Evolutionary conservation across 2,329 filamentous ascomycete species (phyloP).

Genomic region (Dryadomyces quercus-mongolicae): DNA sequence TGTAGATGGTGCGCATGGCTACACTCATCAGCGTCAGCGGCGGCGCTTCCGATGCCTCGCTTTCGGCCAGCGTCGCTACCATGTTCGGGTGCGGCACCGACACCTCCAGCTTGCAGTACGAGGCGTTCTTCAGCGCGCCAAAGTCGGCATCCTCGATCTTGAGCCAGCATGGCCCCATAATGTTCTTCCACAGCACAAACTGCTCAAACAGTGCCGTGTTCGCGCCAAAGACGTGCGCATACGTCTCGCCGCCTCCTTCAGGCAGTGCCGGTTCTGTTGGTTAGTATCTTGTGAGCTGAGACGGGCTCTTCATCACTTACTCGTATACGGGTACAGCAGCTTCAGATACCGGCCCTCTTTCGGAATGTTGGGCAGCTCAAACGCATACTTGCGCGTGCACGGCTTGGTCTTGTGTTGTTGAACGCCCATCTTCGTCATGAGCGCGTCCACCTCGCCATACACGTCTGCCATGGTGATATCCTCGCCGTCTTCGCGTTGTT

Average conservation of each 20-base stretch:
- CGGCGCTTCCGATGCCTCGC: conserved; percentile 70
- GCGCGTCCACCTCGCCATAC: conserved; percentile 74
- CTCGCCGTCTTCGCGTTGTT: conserved; percentile 47
- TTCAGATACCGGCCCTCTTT: conserved; percentile 89
- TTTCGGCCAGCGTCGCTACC: conserved; percentile 61
- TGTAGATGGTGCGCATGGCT: conserved; percentile 76
- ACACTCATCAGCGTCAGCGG: conserved; percentile 95
- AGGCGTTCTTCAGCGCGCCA: conserved; percentile 74
- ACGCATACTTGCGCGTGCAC: conserved; percentile 85
- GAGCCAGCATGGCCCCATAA: conserved; percentile 98
- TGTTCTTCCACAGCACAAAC: conserved; percentile 96
- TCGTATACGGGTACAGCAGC: conserved; percentile 88
- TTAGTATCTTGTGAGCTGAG: background rate
- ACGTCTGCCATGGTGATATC: conserved; percentile 80
- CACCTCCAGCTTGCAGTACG: conserved; percentile 93
- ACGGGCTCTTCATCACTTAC: conserved; percentile 28
- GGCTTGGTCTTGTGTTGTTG: conserved; percentile 88
- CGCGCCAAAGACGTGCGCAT: conserved; percentile 84
- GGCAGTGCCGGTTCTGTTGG: conserved; percentile 53
- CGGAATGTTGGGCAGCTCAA: conserved; percentile 78
- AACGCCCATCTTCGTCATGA: conserved; percentile 82
- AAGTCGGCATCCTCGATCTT: conserved; percentile 83
- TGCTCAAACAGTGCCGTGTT: conserved; percentile 95
- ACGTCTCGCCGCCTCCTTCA: conserved; percentile 72
- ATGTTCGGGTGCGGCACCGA: conserved; percentile 66